Evolutionary conservation across 306 rosid species (phyloP).

Genomic region (Fagus crenata): DNA sequence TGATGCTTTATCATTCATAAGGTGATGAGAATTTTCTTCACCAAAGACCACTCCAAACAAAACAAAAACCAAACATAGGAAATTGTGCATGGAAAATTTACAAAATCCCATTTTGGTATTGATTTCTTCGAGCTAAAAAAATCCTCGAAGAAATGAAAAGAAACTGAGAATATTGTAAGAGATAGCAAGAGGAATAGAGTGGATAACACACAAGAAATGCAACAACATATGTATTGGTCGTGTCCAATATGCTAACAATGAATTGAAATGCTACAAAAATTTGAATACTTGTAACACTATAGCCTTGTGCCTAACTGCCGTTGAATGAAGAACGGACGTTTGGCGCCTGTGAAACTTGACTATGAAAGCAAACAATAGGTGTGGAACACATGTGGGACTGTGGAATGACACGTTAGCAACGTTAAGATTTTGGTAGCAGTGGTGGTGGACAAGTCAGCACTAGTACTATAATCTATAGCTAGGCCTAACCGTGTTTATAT

Average conservation of each 20-base stretch:
- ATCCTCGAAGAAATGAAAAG: too few relatives aligned
- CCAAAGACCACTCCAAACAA: slow-evolving; percentile 24
- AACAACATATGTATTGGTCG: not conserved
- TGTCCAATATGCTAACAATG: slow-evolving; percentile 33
- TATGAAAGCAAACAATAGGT: slow-evolving; percentile 31
- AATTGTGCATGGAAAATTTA: slow-evolving; percentile 32
- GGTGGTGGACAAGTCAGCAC: slow-evolving; percentile 52
- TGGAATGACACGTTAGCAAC: not conserved
- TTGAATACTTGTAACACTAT: not conserved
- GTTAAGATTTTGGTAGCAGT: slow-evolving; percentile 31
- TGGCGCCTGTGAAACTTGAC: slow-evolving; percentile 66
- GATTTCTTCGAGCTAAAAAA: not conserved
- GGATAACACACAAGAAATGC: slow-evolving; percentile 24
- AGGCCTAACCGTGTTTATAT: too few relatives aligned
- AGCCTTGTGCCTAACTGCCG: slow-evolving; percentile 64
- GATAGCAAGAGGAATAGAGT: not conserved
- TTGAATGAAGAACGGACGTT: slow-evolving; percentile 46
- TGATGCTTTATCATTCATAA: slow-evolving; percentile 48
- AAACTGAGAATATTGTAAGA: too few relatives aligned
- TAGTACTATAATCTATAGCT: not conserved
- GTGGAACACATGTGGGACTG: slow-evolving; percentile 29
- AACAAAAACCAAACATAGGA: slow-evolving; percentile 32
- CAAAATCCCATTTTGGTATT: slow-evolving; percentile 34
- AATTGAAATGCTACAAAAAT: slow-evolving; percentile 18
- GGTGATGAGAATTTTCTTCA: slow-evolving; percentile 30